These are phyloP conservation scores for Acanthamoeba royreba DNA, from an alignment of 208 protist species.

Conservation along the genomic window DNA sequence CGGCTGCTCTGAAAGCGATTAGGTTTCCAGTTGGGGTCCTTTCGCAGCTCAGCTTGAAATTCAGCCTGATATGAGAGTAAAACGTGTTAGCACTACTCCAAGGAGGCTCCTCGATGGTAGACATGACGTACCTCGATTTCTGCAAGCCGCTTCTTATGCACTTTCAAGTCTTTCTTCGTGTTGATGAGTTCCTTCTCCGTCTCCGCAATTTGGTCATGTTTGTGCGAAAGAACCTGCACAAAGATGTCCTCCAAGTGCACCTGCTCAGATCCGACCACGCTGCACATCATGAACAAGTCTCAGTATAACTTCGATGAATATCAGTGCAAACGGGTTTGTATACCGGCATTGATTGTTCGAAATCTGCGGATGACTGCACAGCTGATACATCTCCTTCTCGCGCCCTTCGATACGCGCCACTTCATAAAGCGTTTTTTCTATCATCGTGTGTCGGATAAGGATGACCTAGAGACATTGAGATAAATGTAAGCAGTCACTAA, in stretches of 20 bases:
- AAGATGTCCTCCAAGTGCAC: not conserved
- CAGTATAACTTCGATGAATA: not conserved
- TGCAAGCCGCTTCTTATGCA: not conserved
- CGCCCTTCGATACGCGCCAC: not conserved
- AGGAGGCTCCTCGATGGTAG: not conserved
- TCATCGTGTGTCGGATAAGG: not conserved
- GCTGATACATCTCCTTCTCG: not conserved
- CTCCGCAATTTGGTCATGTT: not conserved
- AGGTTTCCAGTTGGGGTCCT: not conserved
- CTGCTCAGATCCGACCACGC: not conserved
- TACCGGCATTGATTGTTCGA: not conserved
- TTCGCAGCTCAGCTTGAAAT: not conserved
- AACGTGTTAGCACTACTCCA: not conserved
- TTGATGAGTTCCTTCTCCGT: not conserved
- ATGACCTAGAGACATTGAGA: not conserved
- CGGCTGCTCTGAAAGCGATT: not conserved
- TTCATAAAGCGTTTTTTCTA: not conserved
- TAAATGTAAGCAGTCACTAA: not conserved
- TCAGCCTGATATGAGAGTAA: not conserved
- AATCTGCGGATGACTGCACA: not conserved
- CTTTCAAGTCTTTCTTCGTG: not conserved
- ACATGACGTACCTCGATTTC: not conserved
- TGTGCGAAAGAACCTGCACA: not conserved
- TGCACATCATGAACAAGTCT: not conserved
- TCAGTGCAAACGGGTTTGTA: not conserved